phyloP scores from a whole-genome alignment of 2,329 filamentous ascomycete genomes.

The Plenodomus tracheiphilus region DNA sequence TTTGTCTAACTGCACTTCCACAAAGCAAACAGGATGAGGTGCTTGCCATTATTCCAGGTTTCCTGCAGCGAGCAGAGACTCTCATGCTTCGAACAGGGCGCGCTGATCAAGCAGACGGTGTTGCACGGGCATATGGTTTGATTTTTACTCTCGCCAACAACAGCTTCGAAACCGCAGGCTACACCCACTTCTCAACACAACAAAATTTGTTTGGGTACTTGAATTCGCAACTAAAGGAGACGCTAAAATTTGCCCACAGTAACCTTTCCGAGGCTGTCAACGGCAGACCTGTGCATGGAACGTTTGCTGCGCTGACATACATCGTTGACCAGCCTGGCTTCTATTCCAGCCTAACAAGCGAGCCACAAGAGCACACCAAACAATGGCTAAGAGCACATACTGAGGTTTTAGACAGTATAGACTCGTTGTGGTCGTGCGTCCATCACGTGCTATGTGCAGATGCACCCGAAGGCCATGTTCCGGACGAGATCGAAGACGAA shows the following conservation, averaged over 20 bases:
- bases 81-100: slow-evolving; percentile 73
- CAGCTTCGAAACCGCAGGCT: background rate
- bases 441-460: slow-evolving; percentile 84
- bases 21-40: slow-evolving; percentile 10
- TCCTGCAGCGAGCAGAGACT: slow-evolving; percentile 50
- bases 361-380: slow-evolving; percentile 9
- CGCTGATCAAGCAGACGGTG: slow-evolving; percentile 90
- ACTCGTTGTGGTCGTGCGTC: slow-evolving; percentile 76
- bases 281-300: slow-evolving; percentile 52
- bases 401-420: slow-evolving; percentile 63
- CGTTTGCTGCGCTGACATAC: slow-evolving; percentile 51
- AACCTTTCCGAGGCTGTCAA: slow-evolving; percentile 66
- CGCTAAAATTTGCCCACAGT: slow-evolving; percentile 63
- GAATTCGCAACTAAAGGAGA: slow-evolving; percentile 64
- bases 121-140: slow-evolving; percentile 75
- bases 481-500: slow-evolving; percentile 72
- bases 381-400: slow-evolving; percentile 52
- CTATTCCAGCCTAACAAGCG: slow-evolving; percentile 19
- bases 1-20: slow-evolving; percentile 30
- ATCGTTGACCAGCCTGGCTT: slow-evolving; percentile 52
- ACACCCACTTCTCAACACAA: slow-evolving; percentile 30
- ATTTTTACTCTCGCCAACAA: slow-evolving; percentile 61
- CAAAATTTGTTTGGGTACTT: slow-evolving; percentile 61
- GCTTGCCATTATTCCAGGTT: slow-evolving; percentile 23
- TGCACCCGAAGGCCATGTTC: slow-evolving; percentile 86